phyloP scores from a whole-genome alignment of 345 rosid species.

The Gossypium arboreum region DNA sequence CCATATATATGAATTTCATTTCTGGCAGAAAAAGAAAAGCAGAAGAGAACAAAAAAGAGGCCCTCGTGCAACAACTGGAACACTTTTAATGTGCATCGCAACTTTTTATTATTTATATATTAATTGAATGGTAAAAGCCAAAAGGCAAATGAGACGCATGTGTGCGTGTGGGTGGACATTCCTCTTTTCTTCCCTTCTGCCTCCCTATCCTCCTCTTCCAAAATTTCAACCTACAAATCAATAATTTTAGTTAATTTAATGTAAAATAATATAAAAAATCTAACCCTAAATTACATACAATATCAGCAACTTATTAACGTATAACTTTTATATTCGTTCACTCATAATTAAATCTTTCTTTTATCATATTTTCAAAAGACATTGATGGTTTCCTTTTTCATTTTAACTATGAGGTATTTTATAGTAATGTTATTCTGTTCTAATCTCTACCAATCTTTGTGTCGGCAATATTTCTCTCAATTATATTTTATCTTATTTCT shows the following conservation, averaged over 20 bases:
- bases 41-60: slow-evolving; percentile 55
- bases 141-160: slow-evolving; percentile 32
- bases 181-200: slow-evolving; percentile 12
- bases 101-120: slow-evolving; percentile 23
- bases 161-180: slow-evolving; percentile 53
- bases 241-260: too few relatives aligned
- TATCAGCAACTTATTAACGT: too few relatives aligned
- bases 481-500: slow-evolving; percentile 6
- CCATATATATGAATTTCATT: too few relatives aligned
- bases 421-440: not conserved
- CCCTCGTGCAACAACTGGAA: slow-evolving; percentile 69
- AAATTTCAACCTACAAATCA: too few relatives aligned
- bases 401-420: not conserved
- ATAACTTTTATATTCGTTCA: too few relatives aligned
- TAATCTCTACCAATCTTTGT: not conserved
- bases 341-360: not conserved
- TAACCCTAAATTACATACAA: too few relatives aligned
- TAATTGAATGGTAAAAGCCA: slow-evolving; percentile 15
- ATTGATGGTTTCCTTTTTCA: not conserved
- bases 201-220: not conserved
- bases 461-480: slow-evolving; percentile 12
- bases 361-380: not conserved
- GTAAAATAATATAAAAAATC: too few relatives aligned
- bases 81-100: slow-evolving; percentile 34
- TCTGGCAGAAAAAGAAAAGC: slow-evolving; percentile 23